Evolutionary conservation across 192 early-diverging fungal genomes (phyloP), one percentile per base, ranked within the genome.

Genomic region (Coemansia sp.): DNA sequence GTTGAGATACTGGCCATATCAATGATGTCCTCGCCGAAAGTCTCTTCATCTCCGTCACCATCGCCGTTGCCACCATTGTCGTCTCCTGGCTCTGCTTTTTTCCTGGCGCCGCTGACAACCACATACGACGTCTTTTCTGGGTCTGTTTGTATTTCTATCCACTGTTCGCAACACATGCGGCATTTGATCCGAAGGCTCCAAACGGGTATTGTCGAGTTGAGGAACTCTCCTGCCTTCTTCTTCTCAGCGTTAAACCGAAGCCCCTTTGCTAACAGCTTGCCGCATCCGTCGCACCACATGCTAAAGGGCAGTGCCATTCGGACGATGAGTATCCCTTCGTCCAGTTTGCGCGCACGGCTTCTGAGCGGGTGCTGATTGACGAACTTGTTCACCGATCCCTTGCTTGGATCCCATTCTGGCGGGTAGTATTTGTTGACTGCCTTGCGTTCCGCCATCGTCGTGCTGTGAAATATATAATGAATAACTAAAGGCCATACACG

Each of bases 211-310:
- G 88, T 86, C 57, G 5, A 41, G 8, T 54, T 25, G 71, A 88
- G 90, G 71, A 97, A 98, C 38, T 86, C 94, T 12, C 94, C 95
- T 37, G 93, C 82, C 66, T 93, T 92, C 73, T 93, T 94, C 84
- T 98, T 98, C 72, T 98, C 93, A 5, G 96, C 95, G 85, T 98
- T 98, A 70, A 93, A 97, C 43, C 96, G 87, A 17, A 93, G 89
- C n/a, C 95, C 92, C 88, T 63, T 93, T 48, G 90, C 94, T 64
- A 97, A 86, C 75, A 94, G 89, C 1, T 90, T 89, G 61, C 87
- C 85, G 78, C 96, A 98, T 14, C 90, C 90, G 49, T 79, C 69
- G 77, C 96, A 97, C 94, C 93, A 97, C 14, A 97, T 92, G 67
- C 88, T 90, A 74, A 87, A 97, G 5, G 95, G 95, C 55, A 97